phyloP scores from a whole-genome alignment of 768 basidiomycete species.

The Chalciporus pseudorubinellus region DNA sequence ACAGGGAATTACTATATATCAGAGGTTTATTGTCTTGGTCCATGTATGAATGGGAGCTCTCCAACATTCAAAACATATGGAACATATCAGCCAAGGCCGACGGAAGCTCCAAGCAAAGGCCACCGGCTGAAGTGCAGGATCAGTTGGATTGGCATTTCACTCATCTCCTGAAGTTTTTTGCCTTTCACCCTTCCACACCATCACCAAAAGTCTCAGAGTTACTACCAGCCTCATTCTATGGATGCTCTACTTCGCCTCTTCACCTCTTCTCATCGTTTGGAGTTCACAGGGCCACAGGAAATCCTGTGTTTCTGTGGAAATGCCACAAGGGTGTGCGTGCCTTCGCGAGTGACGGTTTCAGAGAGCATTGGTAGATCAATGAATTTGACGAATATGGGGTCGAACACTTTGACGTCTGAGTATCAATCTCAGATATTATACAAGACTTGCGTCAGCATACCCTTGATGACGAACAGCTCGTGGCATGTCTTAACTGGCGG shows the following conservation, averaged over 20 bases:
- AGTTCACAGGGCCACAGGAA: conserved; percentile 56
- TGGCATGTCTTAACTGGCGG: conserved; percentile 87
- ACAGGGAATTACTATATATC: conserved; percentile 79
- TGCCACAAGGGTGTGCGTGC: conserved; percentile 61
- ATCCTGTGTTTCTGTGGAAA: conserved; percentile 65
- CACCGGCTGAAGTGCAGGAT: conserved; percentile 40
- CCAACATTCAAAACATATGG: conserved; percentile 56
- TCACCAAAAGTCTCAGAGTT: conserved; percentile 67
- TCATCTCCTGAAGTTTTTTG: conserved; percentile 85
- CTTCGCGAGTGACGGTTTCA: conserved; percentile 52
- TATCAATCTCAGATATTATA: conserved; percentile 78
- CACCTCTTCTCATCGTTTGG: conserved; percentile 75
- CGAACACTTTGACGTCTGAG: conserved; percentile 70
- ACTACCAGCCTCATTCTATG: conserved; percentile 77
- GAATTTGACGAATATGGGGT: conserved; percentile 65
- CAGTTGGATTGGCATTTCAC: conserved; percentile 58
- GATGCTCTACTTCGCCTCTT: conserved; percentile 52
- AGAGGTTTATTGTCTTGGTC: conserved; percentile 81
- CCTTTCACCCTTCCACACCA: conserved; percentile 82
- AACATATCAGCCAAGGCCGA: conserved; percentile 38
- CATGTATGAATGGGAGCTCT: conserved; percentile 82
- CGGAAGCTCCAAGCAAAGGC: conserved; percentile 19
- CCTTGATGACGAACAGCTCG: conserved; percentile 64
- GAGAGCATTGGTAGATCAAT: conserved; percentile 73
- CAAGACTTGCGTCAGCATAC: conserved; percentile 67